These are phyloP conservation scores for Begonia peltatifolia DNA, from an alignment of 306 rosid species.

Conservation along the genomic window DNA sequence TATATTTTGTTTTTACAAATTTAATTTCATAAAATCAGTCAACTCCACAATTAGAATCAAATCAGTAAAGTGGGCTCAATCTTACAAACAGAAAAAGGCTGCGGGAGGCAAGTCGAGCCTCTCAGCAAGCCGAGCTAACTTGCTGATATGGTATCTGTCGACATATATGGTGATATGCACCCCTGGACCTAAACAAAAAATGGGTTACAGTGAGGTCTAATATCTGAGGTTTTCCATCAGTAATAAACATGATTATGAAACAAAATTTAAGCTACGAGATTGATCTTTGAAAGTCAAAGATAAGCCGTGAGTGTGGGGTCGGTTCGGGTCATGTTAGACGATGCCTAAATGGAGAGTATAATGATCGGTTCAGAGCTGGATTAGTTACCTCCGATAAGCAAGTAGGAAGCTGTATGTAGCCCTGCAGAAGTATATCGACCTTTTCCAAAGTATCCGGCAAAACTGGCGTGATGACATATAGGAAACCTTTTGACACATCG, in stretches of 20 bases:
- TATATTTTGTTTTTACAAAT: too few species aligned
- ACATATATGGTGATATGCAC: conserved; percentile 61
- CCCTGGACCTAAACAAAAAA: conserved; percentile 59
- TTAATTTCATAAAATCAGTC: too few species aligned
- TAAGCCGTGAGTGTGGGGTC: neutral
- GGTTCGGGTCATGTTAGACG: too few species aligned
- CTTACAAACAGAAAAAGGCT: too few species aligned
- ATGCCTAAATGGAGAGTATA: too few species aligned
- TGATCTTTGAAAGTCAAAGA: neutral
- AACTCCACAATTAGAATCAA: too few species aligned
- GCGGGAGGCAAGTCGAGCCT: too few species aligned
- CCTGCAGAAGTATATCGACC: conserved; percentile 68
- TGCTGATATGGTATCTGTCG: conserved; percentile 34
- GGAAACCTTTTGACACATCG: conserved; percentile 54
- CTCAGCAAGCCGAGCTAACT: conserved; percentile 14
- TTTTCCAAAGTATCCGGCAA: conserved; percentile 56
- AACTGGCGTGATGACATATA: conserved; percentile 80
- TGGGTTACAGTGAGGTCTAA: neutral
- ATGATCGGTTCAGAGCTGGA: neutral
- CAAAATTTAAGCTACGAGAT: neutral
- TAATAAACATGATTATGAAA: neutral
- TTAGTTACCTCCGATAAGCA: conserved; percentile 60
- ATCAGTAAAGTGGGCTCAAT: too few species aligned
- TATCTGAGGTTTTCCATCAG: neutral
- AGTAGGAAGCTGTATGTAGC: conserved; percentile 73